Conservation (phyloP, 1,284 basidiomycete genomes). For the Athelia psychrophila region DNA sequence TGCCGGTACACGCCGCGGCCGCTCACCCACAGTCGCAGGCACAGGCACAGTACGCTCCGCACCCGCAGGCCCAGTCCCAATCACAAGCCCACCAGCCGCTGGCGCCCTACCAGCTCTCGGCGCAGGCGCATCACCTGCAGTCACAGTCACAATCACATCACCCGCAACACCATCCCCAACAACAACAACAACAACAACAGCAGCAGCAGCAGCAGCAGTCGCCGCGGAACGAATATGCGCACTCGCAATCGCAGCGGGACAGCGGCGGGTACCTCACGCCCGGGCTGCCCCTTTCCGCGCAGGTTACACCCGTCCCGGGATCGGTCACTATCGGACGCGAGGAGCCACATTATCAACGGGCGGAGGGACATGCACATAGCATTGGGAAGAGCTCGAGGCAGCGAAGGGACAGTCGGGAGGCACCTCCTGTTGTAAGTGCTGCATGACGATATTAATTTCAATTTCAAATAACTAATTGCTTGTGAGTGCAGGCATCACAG, state of each 20-base stretch:
- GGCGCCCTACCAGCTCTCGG: not conserved
- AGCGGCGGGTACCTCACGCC: slow-evolving; percentile 38
- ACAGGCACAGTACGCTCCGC: not conserved
- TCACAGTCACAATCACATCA: not conserved
- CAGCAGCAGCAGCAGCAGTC: slow-evolving; percentile 19
- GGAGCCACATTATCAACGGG: slow-evolving; percentile 31
- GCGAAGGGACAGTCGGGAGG: slow-evolving; percentile 4
- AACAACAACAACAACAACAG: slow-evolving; percentile 2
- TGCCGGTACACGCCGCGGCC: no score
- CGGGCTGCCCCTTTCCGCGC: slow-evolving; percentile 39
- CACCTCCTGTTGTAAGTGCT: no score
- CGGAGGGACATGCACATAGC: slow-evolving; percentile 34
- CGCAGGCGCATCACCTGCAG: not conserved
- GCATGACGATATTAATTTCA: no score
- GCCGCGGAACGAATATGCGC: slow-evolving; percentile 27
- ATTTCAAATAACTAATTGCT: no score
- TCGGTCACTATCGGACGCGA: slow-evolving; percentile 29
- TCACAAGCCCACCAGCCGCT: not conserved
- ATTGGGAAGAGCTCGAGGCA: slow-evolving; percentile 33
- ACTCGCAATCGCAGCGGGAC: slow-evolving; percentile 37
- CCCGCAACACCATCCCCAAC: not conserved
- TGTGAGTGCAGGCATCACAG: not conserved
- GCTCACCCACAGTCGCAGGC: not conserved
- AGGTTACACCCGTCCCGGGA: slow-evolving; percentile 32
- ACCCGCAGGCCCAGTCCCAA: no score